A percentile compares a stretch with the other conserved stretches of the same genome.
These are phyloP conservation scores for Dendrostoma leiphaemia DNA, from an alignment of 2,329 filamentous ascomycete species.

Conservation along the genomic window DNA sequence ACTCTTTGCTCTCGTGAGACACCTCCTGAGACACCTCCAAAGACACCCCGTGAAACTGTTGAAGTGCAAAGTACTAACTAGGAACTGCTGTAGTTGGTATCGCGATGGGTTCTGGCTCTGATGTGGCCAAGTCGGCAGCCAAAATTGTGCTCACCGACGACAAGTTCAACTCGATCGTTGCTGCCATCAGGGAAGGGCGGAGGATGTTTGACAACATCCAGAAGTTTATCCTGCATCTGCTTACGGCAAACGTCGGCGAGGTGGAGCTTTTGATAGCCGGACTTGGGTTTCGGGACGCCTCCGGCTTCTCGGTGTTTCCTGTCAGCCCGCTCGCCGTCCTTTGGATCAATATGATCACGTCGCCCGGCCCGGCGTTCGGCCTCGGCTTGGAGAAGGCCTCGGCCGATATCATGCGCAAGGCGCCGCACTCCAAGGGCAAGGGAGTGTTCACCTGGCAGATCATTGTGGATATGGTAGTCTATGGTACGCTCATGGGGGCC, in stretches of 20 bases:
- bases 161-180: conserved; percentile 84
- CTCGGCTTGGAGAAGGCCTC: conserved; percentile 77
- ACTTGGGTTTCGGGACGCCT: conserved; percentile 73
- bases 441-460: conserved; percentile 79
- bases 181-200: conserved; percentile 78
- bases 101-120: conserved; percentile 85
- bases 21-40: too few species aligned
- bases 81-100: too few species aligned
- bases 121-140: conserved; percentile 80
- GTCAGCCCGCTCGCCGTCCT: conserved; percentile 83
- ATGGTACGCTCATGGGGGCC: conserved; percentile 74
- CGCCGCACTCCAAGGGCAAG: conserved; percentile 70
- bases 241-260: conserved; percentile 80
- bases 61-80: too few species aligned
- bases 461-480: conserved; percentile 75
- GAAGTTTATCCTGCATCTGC: conserved; percentile 78
- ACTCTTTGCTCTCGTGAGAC: too few species aligned
- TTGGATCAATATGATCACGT: conserved; percentile 94
- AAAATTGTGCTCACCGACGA: conserved; percentile 84
- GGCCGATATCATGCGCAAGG: conserved; percentile 74
- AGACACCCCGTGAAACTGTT: too few species aligned
- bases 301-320: conserved; percentile 77
- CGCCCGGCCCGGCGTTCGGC: conserved; percentile 83
- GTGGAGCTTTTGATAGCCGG: conserved; percentile 79
- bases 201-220: conserved; percentile 89